A percentile compares a stretch with the other conserved stretches of the same genome.
These are phyloP conservation scores for Polygonum maritimum DNA, from an alignment of 148 eudicot genomes.

Conservation along the genomic window DNA sequence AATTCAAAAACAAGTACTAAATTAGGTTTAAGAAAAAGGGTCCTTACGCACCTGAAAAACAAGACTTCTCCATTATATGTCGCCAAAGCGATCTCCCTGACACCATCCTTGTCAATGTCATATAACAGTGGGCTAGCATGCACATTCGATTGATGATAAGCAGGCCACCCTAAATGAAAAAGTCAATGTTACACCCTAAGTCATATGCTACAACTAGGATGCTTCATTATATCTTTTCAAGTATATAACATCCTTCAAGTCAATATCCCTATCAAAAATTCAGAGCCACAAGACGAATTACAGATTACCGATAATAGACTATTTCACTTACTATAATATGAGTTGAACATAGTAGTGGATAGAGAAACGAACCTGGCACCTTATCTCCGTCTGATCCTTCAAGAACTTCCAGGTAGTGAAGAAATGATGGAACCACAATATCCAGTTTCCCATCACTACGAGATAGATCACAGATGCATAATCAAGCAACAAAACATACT, in stretches of 20 bases:
- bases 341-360: neutral
- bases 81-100: conserved; percentile 90
- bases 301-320: neutral
- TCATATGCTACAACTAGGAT: conserved; percentile 3
- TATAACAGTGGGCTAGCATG: conserved; percentile 95
- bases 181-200: conserved; percentile 4
- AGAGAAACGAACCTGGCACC: conserved; percentile 57
- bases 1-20: neutral
- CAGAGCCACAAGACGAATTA: neutral
- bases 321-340: neutral
- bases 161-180: conserved; percentile 86
- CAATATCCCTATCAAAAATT: neutral
- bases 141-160: conserved; percentile 95
- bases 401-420: conserved; percentile 90
- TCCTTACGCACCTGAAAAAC: conserved; percentile 61
- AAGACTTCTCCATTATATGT: conserved; percentile 96
- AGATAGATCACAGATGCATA: conserved; percentile 8
- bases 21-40: neutral
- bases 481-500: neutral
- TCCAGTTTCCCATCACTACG: conserved; percentile 95
- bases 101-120: conserved; percentile 98
- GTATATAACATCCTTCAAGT: neutral
- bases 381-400: conserved; percentile 99
- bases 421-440: conserved; percentile 92
- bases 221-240: neutral